A percentile compares a stretch with the other conserved stretches of the same genome.
Evolutionary conservation across 352 stramenopile species (phyloP).

Genomic region (Globisporangium sylvaticum): DNA sequence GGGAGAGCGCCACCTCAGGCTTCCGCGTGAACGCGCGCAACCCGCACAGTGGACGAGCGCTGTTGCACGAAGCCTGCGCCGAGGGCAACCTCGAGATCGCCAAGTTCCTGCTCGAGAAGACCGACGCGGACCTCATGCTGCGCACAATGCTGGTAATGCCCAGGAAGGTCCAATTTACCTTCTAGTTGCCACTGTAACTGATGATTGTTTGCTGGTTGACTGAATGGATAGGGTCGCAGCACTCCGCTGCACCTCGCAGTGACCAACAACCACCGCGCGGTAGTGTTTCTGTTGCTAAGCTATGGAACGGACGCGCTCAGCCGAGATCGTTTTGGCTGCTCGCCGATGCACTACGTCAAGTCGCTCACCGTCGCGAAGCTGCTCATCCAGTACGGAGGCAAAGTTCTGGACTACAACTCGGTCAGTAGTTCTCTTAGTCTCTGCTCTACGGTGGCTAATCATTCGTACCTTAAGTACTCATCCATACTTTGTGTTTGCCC

Average conservation of each 20-base stretch:
- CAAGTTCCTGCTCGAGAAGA: slow-evolving; percentile 48
- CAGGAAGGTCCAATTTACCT: background rate
- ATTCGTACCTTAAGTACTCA: background rate
- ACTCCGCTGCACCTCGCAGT: slow-evolving; percentile 62
- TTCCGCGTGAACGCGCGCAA: slow-evolving; percentile 39
- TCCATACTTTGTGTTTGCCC: background rate
- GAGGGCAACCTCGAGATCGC: slow-evolving; percentile 46
- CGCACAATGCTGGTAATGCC: slow-evolving; percentile 59
- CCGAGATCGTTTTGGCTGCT: slow-evolving; percentile 58
- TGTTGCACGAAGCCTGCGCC: slow-evolving; percentile 65
- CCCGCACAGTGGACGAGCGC: slow-evolving; percentile 30
- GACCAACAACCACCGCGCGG: slow-evolving; percentile 43
- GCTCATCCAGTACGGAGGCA: slow-evolving; percentile 52
- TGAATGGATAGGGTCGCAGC: slow-evolving; percentile 41
- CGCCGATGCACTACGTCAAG: slow-evolving; percentile 68
- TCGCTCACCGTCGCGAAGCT: slow-evolving; percentile 62
- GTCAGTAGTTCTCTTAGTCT: slow-evolving; percentile 15
- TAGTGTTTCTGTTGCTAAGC: slow-evolving; percentile 68
- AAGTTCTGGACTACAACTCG: slow-evolving; percentile 57
- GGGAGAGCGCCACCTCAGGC: background rate
- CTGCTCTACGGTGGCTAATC: background rate
- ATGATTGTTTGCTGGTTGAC: background rate
- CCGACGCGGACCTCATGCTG: slow-evolving; percentile 44
- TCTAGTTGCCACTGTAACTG: too few relatives aligned
- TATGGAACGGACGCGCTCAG: slow-evolving; percentile 51